Evolutionary conservation across 2,329 filamentous ascomycete species (phyloP), one percentile per base, ranked within the genome.

Genomic region (Ceratocystis albifundus): DNA sequence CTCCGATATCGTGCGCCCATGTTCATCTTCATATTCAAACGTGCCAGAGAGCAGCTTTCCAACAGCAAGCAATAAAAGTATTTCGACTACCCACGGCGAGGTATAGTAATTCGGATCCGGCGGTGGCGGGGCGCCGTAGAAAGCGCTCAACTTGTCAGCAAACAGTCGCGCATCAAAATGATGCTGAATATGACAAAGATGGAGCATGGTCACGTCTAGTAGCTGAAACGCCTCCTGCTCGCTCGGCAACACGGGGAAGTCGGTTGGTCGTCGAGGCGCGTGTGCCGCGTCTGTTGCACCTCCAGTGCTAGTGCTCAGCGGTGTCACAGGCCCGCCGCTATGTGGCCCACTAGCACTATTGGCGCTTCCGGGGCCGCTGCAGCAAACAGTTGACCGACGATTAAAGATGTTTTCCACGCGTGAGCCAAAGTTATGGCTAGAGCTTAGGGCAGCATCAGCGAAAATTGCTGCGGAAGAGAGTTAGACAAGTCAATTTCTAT

Each of bases 101-200:
- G 64, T 68, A 55, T 66, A 68, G 50, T 63, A 68, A 12, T 62
- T 50, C 20, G 64, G 41, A 22, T 68, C 61, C 10, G 62, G 41
- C 6, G 36, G 62, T 3, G 61, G 46, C 15, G 48, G 64, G 2
- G 64, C 36, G 4, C 59, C 61, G 22, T 68, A 68, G 28, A 68
- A 68, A 5, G 64, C 57, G 22, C 41, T 48, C 32, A 64, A 20
- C 28, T 67, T 64, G 30, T 66, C 57, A 22, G 68, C 55, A 17
- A 30, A 70, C 62, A 71, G 64, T 25, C 71, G 68, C 1, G 70
- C 70, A 22, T 71, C 70, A 59, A 72, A 69, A 15, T 71, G 71
- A 46, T 70, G 70, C 57, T 70, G 70, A 25, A 71, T 71, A 36
- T 72, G 69, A 8, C 68, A 71, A 41, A 72, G 69, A 61, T 71